Conservation (phyloP, 148 eudicot species). For the Heliosperma pusillum region DNA sequence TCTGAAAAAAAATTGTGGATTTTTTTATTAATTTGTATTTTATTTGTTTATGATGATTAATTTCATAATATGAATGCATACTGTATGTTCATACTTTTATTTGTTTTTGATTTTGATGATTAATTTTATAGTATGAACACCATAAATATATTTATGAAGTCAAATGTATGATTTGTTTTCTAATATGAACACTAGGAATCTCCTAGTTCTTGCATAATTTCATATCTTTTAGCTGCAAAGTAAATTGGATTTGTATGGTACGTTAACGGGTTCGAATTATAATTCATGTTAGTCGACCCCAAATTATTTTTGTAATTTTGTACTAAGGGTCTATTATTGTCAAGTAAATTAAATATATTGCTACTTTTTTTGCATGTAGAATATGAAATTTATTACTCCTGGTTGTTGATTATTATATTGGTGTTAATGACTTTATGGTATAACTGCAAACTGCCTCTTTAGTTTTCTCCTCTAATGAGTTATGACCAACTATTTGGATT, state of each 20-base stretch:
- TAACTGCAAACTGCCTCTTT: constrained; percentile 2
- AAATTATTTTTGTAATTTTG: neutral
- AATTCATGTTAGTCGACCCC: neutral
- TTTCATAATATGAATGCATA: neutral
- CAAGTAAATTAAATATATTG: neutral
- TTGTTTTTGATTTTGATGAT: neutral
- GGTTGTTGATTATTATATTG: constrained; percentile 1
- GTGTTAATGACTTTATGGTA: neutral
- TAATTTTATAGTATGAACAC: neutral
- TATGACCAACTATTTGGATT: constrained; percentile 8
- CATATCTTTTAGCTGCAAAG: too few species aligned
- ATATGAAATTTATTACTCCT: neutral
- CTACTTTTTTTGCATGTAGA: neutral
- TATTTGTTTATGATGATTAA: neutral
- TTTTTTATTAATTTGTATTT: neutral
- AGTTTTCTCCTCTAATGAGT: neutral
- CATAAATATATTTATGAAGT: neutral
- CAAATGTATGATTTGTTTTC: neutral
- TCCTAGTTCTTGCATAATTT: too few species aligned
- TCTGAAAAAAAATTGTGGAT: too few species aligned
- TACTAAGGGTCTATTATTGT: neutral
- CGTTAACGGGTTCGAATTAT: neutral
- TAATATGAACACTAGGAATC: too few species aligned
- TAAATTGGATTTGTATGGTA: neutral
- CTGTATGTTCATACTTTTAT: neutral